Conservation (phyloP, 495 filamentous ascomycete genomes). For the Letharia lupina region DNA sequence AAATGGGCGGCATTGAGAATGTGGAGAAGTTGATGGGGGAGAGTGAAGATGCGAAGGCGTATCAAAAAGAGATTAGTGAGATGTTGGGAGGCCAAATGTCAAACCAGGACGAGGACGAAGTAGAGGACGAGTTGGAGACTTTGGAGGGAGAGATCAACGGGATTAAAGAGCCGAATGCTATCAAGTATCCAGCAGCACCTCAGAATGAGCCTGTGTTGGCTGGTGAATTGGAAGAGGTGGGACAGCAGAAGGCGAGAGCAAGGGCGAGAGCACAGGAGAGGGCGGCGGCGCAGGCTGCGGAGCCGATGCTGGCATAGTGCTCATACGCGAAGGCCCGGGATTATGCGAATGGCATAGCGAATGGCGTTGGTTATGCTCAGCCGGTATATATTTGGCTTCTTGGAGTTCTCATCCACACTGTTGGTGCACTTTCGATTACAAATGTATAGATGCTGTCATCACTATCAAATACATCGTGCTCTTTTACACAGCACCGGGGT, state of each 20-base stretch:
- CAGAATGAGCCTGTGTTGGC: constrained; percentile 30
- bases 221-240: constrained; percentile 29
- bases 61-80: constrained; percentile 85
- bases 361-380: not conserved
- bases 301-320: constrained; percentile 25
- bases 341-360: constrained; percentile 21
- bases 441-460: not conserved
- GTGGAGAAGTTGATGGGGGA: constrained; percentile 93
- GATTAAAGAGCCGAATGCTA: constrained; percentile 30
- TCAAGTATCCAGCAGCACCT: constrained; percentile 53
- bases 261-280: constrained; percentile 36
- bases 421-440: too few relatives aligned
- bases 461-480: not conserved
- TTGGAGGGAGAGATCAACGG: constrained; percentile 59
- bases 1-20: constrained; percentile 91
- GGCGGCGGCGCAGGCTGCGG: constrained; percentile 25
- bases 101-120: constrained; percentile 93
- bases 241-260: constrained; percentile 31
- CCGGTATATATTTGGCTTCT: not conserved
- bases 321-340: not conserved
- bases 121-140: constrained; percentile 85
- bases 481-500: not conserved
- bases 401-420: not conserved
- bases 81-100: constrained; percentile 80
- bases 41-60: constrained; percentile 76